Conservation (phyloP, 2,329 filamentous ascomycete species). For the Colletotrichum sp. region DNA sequence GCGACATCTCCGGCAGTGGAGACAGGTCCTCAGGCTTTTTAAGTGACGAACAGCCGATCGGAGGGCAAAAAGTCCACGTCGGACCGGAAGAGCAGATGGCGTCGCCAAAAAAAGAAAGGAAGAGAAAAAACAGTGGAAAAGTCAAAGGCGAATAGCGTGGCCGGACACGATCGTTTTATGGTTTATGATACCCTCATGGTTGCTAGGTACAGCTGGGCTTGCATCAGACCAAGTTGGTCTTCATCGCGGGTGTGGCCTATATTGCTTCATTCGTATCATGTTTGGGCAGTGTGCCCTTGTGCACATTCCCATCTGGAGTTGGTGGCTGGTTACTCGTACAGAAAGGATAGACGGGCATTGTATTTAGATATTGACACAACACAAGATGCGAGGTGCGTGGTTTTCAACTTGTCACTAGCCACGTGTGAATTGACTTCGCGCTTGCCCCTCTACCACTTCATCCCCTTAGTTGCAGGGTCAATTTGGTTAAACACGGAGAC, state of each 20-base stretch:
- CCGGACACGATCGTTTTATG: neutral
- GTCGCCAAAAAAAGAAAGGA: neutral
- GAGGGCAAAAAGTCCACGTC: neutral
- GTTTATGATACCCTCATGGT: constrained; percentile 22
- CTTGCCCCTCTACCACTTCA: neutral
- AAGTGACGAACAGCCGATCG: neutral
- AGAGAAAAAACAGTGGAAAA: neutral
- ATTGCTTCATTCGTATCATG: neutral
- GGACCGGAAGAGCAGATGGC: neutral
- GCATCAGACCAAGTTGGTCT: neutral
- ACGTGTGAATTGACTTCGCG: neutral
- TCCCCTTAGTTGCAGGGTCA: neutral
- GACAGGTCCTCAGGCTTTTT: constrained; percentile 34
- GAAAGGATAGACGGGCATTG: neutral
- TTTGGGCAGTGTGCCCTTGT: neutral
- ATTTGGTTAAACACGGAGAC: neutral
- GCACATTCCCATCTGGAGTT: neutral
- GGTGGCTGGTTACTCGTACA: neutral
- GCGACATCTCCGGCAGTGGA: constrained; percentile 35
- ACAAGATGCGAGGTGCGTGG: neutral
- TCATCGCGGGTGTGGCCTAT: neutral
- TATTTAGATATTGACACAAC: neutral
- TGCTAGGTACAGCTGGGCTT: neutral
- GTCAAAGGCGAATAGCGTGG: neutral
- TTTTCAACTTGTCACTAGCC: neutral